Evolutionary conservation across 345 rosid species (phyloP).

Genomic region (Acer campestre): DNA sequence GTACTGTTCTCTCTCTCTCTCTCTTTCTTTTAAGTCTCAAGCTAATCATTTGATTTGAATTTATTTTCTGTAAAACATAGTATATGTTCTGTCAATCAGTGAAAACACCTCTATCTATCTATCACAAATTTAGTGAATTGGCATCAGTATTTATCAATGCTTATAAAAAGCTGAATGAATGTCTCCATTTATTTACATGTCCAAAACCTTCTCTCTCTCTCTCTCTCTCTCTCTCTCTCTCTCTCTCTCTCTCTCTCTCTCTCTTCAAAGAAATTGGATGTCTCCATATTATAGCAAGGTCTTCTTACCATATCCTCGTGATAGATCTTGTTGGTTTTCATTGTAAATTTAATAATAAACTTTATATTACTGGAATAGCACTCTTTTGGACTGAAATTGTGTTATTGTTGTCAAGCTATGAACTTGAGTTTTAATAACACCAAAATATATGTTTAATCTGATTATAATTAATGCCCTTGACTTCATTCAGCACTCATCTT

Average conservation of each 20-base stretch:
- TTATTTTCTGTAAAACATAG: conserved; percentile 23
- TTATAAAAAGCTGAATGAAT: conserved; percentile 9
- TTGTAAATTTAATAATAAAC: no score
- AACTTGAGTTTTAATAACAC: no score
- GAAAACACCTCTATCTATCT: conserved; percentile 4
- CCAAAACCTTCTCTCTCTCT: neutral
- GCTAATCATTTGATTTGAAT: conserved; percentile 51
- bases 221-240: no score
- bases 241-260: conserved; percentile 1
- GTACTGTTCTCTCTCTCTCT: no score
- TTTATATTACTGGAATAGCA: no score
- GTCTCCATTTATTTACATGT: conserved; percentile 11
- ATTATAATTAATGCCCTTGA: no score
- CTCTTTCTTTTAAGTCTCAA: no score
- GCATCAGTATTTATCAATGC: conserved; percentile 14
- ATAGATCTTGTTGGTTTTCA: neutral
- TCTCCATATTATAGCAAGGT: no score
- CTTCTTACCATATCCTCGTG: neutral
- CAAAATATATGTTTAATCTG: no score
- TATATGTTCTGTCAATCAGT: conserved; percentile 35
- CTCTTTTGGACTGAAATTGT: no score
- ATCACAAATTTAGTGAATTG: neutral
- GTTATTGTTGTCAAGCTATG: no score
- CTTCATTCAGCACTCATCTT: no score
- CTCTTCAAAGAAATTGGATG: neutral